These are phyloP conservation scores for Fusarium pseudograminearum DNA, from an alignment of 2,329 filamentous ascomycete genomes.

Conservation along the genomic window DNA sequence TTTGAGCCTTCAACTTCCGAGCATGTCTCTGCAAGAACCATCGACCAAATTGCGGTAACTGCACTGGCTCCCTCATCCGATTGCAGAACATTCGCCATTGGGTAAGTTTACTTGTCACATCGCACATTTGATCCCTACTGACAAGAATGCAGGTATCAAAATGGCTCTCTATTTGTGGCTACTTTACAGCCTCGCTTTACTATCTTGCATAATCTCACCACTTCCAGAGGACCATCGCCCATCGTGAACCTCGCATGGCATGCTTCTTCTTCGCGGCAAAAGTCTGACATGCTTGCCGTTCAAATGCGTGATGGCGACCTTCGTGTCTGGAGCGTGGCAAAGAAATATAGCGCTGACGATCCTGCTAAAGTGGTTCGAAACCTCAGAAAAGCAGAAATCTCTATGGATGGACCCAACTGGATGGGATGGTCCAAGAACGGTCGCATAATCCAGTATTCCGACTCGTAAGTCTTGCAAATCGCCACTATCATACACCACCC, in stretches of 20 bases:
- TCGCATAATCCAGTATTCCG: conserved; percentile 90
- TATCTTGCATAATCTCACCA: conserved; percentile 91
- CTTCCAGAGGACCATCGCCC: conserved; percentile 84
- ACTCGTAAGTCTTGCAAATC: conserved; percentile 74
- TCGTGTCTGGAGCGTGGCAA: conserved; percentile 95
- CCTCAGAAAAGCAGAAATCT: conserved; percentile 82
- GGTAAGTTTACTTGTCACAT: conserved; percentile 66
- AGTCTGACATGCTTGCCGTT: conserved; percentile 96
- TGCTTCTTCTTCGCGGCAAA: conserved; percentile 93
- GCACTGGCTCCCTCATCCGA: conserved; percentile 89
- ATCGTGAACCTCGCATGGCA: conserved; percentile 94
- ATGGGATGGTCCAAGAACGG: conserved; percentile 99
- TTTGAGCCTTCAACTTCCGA: conserved; percentile 95
- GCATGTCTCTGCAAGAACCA: conserved; percentile 89
- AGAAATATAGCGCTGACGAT: conserved; percentile 77
- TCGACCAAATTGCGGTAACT: conserved; percentile 93
- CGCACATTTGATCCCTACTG: conserved; percentile 12
- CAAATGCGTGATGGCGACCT: conserved; percentile 93
- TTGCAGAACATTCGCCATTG: conserved; percentile 95
- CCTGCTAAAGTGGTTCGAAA: conserved; percentile 90
- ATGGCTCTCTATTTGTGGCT: conserved; percentile 92
- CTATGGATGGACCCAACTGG: conserved; percentile 85
- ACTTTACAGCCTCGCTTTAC: conserved; percentile 92
- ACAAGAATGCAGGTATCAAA: conserved; percentile 78
- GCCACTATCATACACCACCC: conserved; percentile 43